Conservation (phyloP, 1,284 basidiomycete genomes). For the Trichosporon faecale region DNA sequence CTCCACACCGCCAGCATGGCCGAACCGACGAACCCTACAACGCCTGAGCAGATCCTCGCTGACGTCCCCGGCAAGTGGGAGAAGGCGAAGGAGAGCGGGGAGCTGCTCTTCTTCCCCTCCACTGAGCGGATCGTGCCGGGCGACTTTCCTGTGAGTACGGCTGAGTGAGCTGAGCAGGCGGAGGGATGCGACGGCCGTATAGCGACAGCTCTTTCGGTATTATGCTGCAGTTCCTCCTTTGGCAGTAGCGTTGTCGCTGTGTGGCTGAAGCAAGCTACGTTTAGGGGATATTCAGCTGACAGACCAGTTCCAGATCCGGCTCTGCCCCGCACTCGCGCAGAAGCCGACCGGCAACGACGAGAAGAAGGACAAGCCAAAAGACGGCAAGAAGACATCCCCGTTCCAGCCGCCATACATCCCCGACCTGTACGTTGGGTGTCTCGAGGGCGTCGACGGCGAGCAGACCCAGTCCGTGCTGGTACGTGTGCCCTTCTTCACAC, state of each 20-base stretch:
- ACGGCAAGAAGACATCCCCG: conserved; percentile 56
- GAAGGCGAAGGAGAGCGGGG: conserved; percentile 62
- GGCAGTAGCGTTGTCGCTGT: too few relatives aligned
- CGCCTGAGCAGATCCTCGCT: conserved; percentile 59
- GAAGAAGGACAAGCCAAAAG: conserved; percentile 27
- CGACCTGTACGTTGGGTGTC: conserved; percentile 67
- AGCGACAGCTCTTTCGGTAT: too few relatives aligned
- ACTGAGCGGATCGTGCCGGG: conserved; percentile 58
- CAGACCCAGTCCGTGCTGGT: conserved; percentile 72
- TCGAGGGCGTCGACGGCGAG: conserved; percentile 62
- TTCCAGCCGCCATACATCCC: conserved; percentile 76
- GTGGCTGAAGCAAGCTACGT: too few relatives aligned
- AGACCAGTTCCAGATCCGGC: conserved; percentile 69
- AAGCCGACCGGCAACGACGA: conserved; percentile 54
- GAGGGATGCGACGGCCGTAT: neutral
- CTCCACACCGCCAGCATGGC: conserved; percentile 31
- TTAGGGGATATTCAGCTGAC: neutral
- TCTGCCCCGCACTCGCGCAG: conserved; percentile 74
- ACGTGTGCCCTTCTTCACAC: conserved; percentile 41
- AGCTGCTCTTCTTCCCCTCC: conserved; percentile 73
- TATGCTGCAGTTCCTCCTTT: too few relatives aligned
- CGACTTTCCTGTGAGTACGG: conserved; percentile 14
- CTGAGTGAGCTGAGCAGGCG: too few relatives aligned
- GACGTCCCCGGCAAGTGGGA: conserved; percentile 62
- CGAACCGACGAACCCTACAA: conserved; percentile 32